phyloP scores from a whole-genome alignment of 2,329 filamentous ascomycete genomes.

The Didymella lethalis region DNA sequence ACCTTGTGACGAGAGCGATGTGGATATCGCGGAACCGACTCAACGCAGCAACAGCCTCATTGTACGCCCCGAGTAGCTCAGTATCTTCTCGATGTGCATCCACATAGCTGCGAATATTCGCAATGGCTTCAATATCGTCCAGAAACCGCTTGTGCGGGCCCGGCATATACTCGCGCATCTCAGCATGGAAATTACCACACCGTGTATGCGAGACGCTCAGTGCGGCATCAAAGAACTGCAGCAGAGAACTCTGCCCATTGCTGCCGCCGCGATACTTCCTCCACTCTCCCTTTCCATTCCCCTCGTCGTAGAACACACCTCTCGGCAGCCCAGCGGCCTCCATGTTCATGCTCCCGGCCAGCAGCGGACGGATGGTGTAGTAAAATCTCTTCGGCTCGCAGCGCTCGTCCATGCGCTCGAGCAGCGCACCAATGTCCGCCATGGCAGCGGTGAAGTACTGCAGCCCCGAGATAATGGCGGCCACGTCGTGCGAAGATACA shows the following conservation, averaged over 20 bases:
- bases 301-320: constrained; percentile 62
- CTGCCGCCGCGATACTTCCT: constrained; percentile 62
- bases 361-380: constrained; percentile 60
- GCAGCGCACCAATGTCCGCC: constrained; percentile 48
- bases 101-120: constrained; percentile 58
- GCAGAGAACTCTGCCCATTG: constrained; percentile 63
- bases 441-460: constrained; percentile 53
- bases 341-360: constrained; percentile 64
- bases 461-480: constrained; percentile 52
- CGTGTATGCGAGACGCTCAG: constrained; percentile 60
- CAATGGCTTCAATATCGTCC: constrained; percentile 53
- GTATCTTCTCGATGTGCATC: constrained; percentile 43
- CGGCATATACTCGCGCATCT: constrained; percentile 65
- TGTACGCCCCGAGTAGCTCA: constrained; percentile 55
- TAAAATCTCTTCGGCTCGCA: constrained; percentile 60
- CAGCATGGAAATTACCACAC: constrained; percentile 47
- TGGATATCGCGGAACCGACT: constrained; percentile 60
- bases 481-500: constrained; percentile 48
- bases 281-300: constrained; percentile 59
- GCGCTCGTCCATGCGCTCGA: constrained; percentile 62
- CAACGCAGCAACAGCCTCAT: constrained; percentile 56
- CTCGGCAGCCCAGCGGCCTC: constrained; percentile 58
- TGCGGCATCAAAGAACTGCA: constrained; percentile 63
- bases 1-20: constrained; percentile 62
- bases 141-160: constrained; percentile 61